These are phyloP conservation scores for Plantago coronopus DNA, from an alignment of 305 asterid species.

Conservation along the genomic window DNA sequence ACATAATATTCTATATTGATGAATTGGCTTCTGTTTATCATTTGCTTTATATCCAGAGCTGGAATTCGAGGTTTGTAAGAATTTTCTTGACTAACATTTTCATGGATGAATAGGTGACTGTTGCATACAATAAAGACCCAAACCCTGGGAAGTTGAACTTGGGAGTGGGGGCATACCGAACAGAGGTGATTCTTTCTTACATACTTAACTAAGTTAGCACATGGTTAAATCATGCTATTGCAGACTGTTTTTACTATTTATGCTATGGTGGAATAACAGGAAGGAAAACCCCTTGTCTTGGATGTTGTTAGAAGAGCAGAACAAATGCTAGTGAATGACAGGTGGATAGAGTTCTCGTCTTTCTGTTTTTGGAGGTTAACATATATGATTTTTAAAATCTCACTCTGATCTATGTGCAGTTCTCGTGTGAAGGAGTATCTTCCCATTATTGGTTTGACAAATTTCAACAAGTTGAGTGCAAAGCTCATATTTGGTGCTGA, in stretches of 20 bases:
- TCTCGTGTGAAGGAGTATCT: conserved; percentile 77
- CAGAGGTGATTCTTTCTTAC: conserved; percentile 46
- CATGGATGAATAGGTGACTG: conserved; percentile 56
- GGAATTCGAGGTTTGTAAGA: not conserved
- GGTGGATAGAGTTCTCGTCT: conserved; percentile 28
- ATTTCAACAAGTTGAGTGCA: conserved; percentile 76
- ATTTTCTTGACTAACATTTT: not conserved
- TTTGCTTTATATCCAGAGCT: not conserved
- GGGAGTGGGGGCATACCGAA: conserved; percentile 81
- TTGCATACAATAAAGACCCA: conserved; percentile 69
- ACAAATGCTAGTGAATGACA: conserved; percentile 60
- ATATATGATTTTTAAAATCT: not conserved
- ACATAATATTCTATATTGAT: too few relatives aligned
- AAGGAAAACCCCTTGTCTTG: conserved; percentile 79
- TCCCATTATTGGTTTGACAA: conserved; percentile 64
- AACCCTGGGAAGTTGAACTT: conserved; percentile 64
- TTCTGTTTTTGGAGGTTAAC: not conserved
- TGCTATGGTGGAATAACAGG: conserved; percentile 36
- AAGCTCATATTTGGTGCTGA: conserved; percentile 71
- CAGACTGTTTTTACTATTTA: not conserved
- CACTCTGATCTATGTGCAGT: conserved; percentile 28
- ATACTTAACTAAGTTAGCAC: too few relatives aligned
- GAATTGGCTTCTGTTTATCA: not conserved
- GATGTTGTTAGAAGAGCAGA: conserved; percentile 74
- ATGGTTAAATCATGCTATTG: not conserved